These are phyloP conservation scores for Fusarium sp. DNA, from an alignment of 2,329 filamentous ascomycete species.

Conservation along the genomic window DNA sequence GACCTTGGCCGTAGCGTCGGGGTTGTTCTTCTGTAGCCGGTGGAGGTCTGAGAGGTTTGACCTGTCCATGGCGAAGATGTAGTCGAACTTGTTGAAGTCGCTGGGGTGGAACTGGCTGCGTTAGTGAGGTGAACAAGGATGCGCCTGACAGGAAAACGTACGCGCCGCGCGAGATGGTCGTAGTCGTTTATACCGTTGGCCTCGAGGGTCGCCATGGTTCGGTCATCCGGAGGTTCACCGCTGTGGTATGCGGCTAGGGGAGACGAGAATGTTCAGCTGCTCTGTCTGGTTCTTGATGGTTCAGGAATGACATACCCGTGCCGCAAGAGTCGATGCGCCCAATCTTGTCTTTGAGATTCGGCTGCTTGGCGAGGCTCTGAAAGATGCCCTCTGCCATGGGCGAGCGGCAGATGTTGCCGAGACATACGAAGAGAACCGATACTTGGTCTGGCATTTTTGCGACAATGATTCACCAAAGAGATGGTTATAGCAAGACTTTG, in stretches of 20 bases:
- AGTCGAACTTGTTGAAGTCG: slow-evolving; percentile 89
- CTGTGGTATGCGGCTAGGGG: slow-evolving; percentile 80
- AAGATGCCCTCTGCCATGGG: slow-evolving; percentile 98
- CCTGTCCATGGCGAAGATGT: slow-evolving; percentile 93
- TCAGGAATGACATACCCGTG: slow-evolving; percentile 62
- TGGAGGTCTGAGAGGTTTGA: slow-evolving; percentile 79
- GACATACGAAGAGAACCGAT: slow-evolving; percentile 91
- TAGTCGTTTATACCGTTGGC: slow-evolving; percentile 81
- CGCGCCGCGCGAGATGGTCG: slow-evolving; percentile 77
- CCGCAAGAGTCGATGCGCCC: slow-evolving; percentile 84
- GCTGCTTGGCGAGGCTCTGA: slow-evolving; percentile 70
- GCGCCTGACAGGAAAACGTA: slow-evolving; percentile 51
- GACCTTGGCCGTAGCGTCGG: slow-evolving; percentile 69
- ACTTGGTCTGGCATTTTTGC: slow-evolving; percentile 55
- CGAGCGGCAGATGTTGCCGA: slow-evolving; percentile 94
- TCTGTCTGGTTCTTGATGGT: not conserved
- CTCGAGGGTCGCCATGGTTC: slow-evolving; percentile 82
- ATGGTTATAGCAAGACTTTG: not conserved
- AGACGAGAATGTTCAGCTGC: slow-evolving; percentile 11
- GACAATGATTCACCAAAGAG: not conserved
- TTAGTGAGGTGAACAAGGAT: slow-evolving; percentile 11
- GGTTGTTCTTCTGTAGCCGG: slow-evolving; percentile 65
- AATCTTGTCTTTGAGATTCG: slow-evolving; percentile 68
- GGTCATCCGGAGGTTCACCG: slow-evolving; percentile 78
- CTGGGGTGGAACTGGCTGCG: slow-evolving; percentile 59